These are phyloP conservation scores for Fusarium humuli DNA, from an alignment of 2,329 filamentous ascomycete genomes.

Conservation along the genomic window DNA sequence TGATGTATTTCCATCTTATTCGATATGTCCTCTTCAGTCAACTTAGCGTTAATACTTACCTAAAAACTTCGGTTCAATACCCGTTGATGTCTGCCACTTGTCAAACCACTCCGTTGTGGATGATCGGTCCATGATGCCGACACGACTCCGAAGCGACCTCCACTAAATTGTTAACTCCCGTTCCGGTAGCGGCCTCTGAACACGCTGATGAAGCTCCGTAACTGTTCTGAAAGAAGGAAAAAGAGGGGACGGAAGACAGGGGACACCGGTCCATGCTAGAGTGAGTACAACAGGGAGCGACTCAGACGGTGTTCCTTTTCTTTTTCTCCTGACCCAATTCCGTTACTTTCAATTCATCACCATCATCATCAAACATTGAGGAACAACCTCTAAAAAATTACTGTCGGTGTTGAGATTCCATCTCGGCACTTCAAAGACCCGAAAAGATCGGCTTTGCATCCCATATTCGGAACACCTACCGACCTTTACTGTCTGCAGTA, in stretches of 20 bases:
- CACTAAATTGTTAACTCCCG: conserved; percentile 6
- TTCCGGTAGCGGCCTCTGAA: conserved; percentile 31
- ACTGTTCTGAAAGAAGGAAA: conserved; percentile 28
- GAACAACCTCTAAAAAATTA: neutral
- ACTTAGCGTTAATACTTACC: neutral
- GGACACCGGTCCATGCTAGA: conserved; percentile 25
- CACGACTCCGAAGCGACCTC: conserved; percentile 29
- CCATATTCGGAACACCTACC: conserved; percentile 40
- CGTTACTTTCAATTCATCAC: conserved; percentile 29
- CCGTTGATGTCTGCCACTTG: conserved; percentile 10
- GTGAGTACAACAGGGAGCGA: conserved; percentile 19
- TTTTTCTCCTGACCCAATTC: conserved; percentile 35
- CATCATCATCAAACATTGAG: neutral
- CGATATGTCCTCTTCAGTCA: conserved; percentile 16
- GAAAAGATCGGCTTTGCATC: conserved; percentile 25
- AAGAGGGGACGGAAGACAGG: conserved; percentile 35
- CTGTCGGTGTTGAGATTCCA: neutral
- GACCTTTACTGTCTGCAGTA: conserved; percentile 13
- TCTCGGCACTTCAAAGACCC: conserved; percentile 21
- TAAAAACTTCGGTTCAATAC: conserved; percentile 4
- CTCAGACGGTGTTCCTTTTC: conserved; percentile 13
- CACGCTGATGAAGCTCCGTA: conserved; percentile 14
- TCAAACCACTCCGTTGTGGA: neutral
- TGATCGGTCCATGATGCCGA: conserved; percentile 41
- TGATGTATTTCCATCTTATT: neutral